Base-by-base conservation (phyloP, 2,329 filamentous ascomycete genomes). In the Chaetomiaceae sp. region DNA sequence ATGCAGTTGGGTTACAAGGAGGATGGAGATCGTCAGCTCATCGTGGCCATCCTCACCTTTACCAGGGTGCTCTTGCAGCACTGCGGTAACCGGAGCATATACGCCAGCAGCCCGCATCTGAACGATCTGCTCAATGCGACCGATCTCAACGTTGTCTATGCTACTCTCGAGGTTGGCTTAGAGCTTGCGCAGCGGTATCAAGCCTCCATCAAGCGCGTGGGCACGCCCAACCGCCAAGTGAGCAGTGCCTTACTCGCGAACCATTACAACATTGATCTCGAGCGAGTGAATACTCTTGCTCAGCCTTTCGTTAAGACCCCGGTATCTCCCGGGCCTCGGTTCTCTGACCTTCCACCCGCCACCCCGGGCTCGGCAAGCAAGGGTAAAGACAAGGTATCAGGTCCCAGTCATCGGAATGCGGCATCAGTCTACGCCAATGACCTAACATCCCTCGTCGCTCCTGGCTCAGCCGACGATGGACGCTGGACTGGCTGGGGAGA, bases 1-100 rank as follows among this genome's bases (percentile, higher is more conserved):
- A 67, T 71, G 48, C 69, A 77, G 59, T 69, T 87, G 51, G 86
- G 85, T 25, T 90, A 86, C 67, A 75, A 80, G 2, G 66, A 77
- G 49, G 87, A 96, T 64, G 91, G 88, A 61, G 94, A 99, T 69
- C 78, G 84, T 61, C 76, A 87, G 65, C 77, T 99, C 57, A 74
- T 97, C 51, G 86, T 95, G 67, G 78, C 82, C 27, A 79, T 97
- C 49, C 76, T 99, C 55, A 78, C 82, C 62, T 99, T 99, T 70
- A 96, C 91, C 20, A 83, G 86, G 56, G 81, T 95, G 69, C 77
- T 99, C 27, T 74, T 97, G 47, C 90, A 97, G 67, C 94, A 96
- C 67, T 99, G 94, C 70, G 94, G 92, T 55, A 99, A 99, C 67
- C 81, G 95, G 62, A 96, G 91, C 73, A 85, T 99, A 63, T 99